Conservation (phyloP, 1,284 basidiomycete genomes). For the Anthracocystis setariae region DNA sequence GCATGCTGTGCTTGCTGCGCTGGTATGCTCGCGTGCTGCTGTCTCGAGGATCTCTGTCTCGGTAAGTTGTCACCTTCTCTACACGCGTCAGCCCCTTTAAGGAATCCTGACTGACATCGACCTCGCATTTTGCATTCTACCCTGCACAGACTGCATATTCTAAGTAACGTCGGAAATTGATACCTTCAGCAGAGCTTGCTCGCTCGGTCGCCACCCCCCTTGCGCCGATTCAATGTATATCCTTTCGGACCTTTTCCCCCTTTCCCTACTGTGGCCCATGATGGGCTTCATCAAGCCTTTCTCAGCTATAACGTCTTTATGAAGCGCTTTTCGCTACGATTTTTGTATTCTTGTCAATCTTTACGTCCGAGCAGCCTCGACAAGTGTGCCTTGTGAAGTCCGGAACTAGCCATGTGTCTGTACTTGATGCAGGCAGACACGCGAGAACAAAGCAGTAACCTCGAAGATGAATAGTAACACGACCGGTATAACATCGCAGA, state of each 20-base stretch:
- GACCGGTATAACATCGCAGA: no score
- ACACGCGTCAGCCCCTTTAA: no score
- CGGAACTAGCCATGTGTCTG: no score
- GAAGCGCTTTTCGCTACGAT: background rate
- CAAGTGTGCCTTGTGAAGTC: background rate
- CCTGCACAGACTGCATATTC: conserved; percentile 43
- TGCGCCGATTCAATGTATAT: background rate
- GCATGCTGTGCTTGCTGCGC: conserved; percentile 55
- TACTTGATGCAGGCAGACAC: no score
- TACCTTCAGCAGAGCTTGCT: background rate
- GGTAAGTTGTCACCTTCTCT: conserved; percentile 20
- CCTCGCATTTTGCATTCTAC: background rate
- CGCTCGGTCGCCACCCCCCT: background rate
- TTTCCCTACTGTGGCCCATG: background rate
- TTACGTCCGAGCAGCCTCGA: background rate
- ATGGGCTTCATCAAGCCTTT: background rate
- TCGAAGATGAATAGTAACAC: no score
- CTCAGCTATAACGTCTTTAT: background rate
- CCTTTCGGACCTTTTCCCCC: background rate
- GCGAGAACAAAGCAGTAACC: no score
- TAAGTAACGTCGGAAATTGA: conserved; percentile 1
- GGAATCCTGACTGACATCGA: no score
- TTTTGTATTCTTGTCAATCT: conserved; percentile 1
- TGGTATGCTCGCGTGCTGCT: conserved; percentile 57
- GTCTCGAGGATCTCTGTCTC: conserved; percentile 56